Evolutionary conservation across 2,329 filamentous ascomycete species (phyloP).

Genomic region (Truncatella angustata): DNA sequence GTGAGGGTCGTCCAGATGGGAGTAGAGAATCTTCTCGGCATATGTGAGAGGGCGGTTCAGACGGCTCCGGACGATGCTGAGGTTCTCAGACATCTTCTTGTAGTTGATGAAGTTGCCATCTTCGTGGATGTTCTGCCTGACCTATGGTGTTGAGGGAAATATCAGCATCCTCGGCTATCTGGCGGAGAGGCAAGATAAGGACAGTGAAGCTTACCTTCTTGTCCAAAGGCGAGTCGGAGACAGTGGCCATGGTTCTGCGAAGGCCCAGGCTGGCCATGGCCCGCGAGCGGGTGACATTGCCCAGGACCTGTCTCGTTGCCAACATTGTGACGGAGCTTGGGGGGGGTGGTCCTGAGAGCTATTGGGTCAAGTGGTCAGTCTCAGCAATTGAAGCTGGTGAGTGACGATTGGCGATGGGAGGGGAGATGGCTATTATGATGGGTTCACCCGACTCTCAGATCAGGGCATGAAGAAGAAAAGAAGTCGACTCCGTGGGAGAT

Average conservation of each 20-base stretch:
- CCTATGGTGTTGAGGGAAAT: constrained; percentile 37
- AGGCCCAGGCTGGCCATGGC: constrained; percentile 57
- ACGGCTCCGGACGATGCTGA: constrained; percentile 82
- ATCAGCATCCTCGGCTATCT: constrained; percentile 19
- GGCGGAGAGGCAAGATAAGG: not conserved
- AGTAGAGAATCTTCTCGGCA: constrained; percentile 99
- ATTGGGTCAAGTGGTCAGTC: constrained; percentile 15
- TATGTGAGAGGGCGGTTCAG: constrained; percentile 92
- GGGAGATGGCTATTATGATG: constrained; percentile 25
- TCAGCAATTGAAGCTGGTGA: constrained; percentile 31
- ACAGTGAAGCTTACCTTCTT: constrained; percentile 67
- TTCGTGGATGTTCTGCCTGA: constrained; percentile 97
- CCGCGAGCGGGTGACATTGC: constrained; percentile 58
- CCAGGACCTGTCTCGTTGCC: constrained; percentile 69
- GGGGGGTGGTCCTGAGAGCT: constrained; percentile 26
- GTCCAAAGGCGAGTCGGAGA: constrained; percentile 81
- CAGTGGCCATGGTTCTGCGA: constrained; percentile 75
- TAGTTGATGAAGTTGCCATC: constrained; percentile 98
- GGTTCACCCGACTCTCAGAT: constrained; percentile 29
- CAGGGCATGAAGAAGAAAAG: constrained; percentile 23
- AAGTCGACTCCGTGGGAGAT: constrained; percentile 18
- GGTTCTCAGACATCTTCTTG: constrained; percentile 98
- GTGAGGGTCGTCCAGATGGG: constrained; percentile 95
- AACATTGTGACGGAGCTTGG: constrained; percentile 54
- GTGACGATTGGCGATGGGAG: constrained; percentile 16